phyloP scores from a whole-genome alignment of 176 grass and related monocot genomes.

The Oryza meyeriana region DNA sequence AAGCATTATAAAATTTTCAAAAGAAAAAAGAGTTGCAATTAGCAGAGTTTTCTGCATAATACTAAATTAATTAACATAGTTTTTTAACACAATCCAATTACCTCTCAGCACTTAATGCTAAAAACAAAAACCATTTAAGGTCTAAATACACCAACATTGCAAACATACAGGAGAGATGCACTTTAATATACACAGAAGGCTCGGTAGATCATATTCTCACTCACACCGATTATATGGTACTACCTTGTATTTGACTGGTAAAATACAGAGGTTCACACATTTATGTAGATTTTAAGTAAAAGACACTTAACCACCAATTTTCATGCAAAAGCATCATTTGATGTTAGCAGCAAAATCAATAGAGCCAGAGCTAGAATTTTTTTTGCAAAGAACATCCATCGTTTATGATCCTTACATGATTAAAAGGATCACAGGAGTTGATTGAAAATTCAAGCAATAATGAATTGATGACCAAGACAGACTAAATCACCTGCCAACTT shows the following conservation, averaged over 20 bases:
- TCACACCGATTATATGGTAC: not conserved
- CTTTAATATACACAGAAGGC: not conserved
- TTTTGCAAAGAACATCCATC: not conserved
- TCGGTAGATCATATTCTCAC: not conserved
- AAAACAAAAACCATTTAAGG: not conserved
- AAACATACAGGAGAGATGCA: not conserved
- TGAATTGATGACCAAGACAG: not conserved
- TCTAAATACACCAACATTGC: not conserved
- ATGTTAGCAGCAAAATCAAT: not conserved
- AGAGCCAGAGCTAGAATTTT: not conserved
- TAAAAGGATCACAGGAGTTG: not conserved
- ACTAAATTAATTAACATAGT: not conserved
- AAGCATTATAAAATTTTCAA: not conserved
- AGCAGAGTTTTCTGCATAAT: not conserved
- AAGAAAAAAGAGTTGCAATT: not conserved
- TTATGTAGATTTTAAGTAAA: not conserved
- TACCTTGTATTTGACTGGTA: not conserved
- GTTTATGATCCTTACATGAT: not conserved
- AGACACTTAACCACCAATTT: not conserved
- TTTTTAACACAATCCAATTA: not conserved
- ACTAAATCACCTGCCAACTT: constrained; percentile 62
- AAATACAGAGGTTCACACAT: not conserved
- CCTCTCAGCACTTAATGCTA: no score
- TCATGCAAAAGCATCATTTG: not conserved
- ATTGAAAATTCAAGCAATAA: not conserved